Conservation (phyloP, 768 basidiomycete species). For the Hypsizygus marmoreus region DNA sequence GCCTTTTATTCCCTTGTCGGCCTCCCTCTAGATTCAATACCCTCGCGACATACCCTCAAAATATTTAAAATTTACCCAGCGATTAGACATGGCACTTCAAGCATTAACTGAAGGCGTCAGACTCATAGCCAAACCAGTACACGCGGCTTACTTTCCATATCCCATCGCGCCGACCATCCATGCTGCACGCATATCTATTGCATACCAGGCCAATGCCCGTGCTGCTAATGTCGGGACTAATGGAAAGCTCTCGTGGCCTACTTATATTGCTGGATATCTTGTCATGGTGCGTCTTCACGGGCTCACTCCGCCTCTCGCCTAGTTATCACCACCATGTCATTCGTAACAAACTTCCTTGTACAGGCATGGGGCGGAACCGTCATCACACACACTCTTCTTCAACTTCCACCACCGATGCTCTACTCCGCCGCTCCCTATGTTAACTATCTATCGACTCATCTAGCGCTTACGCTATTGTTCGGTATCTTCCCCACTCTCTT, state of each 20-base stretch:
- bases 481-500: conserved; percentile 30
- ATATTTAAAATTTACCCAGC: neutral
- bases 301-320: neutral
- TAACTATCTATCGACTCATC: conserved; percentile 50
- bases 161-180: conserved; percentile 42
- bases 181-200: conserved; percentile 45
- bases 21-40: too few species aligned
- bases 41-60: too few species aligned
- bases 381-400: conserved; percentile 43
- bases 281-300: conserved; percentile 41
- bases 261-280: conserved; percentile 46
- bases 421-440: conserved; percentile 47
- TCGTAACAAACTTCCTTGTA: too few species aligned
- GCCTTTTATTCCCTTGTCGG: too few species aligned
- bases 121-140: conserved; percentile 30
- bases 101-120: conserved; percentile 9
- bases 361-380: conserved; percentile 54
- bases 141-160: conserved; percentile 42
- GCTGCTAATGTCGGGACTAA: conserved; percentile 22
- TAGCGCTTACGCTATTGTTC: conserved; percentile 45
- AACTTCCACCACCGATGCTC: conserved; percentile 46
- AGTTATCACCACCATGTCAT: neutral
- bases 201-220: conserved; percentile 41
- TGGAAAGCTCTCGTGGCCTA: conserved; percentile 40
- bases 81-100: conserved; percentile 1